Conservation (phyloP, 2,329 filamentous ascomycete species). For the Simplicillium aogashimaense region DNA sequence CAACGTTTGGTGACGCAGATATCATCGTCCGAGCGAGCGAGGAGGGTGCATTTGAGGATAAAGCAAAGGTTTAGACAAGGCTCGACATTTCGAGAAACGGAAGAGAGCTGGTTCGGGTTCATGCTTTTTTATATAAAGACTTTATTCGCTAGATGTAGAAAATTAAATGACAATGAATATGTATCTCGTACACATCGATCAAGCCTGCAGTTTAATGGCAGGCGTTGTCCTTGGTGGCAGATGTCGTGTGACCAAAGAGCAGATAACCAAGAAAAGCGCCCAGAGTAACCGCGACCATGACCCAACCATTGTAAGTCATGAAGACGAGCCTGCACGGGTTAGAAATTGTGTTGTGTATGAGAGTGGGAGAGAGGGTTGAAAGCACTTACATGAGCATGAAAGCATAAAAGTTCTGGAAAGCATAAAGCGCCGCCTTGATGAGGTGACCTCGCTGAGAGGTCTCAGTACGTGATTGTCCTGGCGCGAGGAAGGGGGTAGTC, state of each 20-base stretch:
- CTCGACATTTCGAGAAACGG: not conserved
- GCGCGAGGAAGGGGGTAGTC: constrained; percentile 50
- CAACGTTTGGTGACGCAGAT: constrained; percentile 39
- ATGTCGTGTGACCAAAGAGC: constrained; percentile 61
- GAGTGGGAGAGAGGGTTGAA: not conserved
- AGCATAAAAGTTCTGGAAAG: constrained; percentile 91
- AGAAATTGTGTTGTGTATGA: not conserved
- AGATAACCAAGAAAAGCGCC: constrained; percentile 87
- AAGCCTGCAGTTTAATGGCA: constrained; percentile 58
- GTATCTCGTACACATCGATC: not conserved
- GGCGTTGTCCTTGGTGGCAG: constrained; percentile 74
- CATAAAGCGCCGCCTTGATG: constrained; percentile 77
- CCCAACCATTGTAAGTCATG: constrained; percentile 99
- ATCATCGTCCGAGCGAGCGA: constrained; percentile 36
- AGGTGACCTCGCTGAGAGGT: constrained; percentile 61
- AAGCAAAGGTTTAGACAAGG: too few relatives aligned
- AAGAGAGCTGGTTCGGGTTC: not conserved
- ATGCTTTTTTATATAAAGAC: not conserved
- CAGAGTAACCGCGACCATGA: constrained; percentile 85
- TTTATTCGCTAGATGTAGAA: not conserved
- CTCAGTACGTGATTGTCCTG: constrained; percentile 61
- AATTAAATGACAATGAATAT: not conserved
- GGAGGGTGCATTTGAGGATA: constrained; percentile 28
- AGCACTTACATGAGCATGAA: constrained; percentile 95
- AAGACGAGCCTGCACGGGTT: constrained; percentile 69